These are phyloP conservation scores for Blastocystis sp. DNA, from an alignment of 352 stramenopile species.

Conservation along the genomic window DNA sequence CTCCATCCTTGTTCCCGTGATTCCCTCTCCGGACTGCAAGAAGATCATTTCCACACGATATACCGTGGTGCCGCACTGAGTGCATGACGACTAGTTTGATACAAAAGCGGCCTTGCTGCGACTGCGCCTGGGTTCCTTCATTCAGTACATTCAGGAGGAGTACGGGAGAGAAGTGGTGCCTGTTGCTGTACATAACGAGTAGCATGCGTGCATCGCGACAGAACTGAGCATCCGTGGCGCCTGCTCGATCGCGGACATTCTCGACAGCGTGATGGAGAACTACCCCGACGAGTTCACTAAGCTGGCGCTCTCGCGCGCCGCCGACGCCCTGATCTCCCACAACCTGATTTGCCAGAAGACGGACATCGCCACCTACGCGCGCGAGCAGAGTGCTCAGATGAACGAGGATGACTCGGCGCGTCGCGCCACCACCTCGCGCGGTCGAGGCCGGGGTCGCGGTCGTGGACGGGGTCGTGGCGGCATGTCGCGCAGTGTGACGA, in stretches of 20 bases:
- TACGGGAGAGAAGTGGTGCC: slow-evolving; percentile 16
- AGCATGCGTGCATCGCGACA: slow-evolving; percentile 26
- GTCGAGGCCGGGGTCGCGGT: neutral
- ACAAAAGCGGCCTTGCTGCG: slow-evolving; percentile 41
- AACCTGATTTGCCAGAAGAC: slow-evolving; percentile 50
- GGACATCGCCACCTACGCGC: slow-evolving; percentile 38
- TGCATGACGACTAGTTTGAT: slow-evolving; percentile 2
- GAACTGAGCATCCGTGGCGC: slow-evolving; percentile 36
- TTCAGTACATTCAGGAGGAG: slow-evolving; percentile 51
- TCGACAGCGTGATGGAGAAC: neutral
- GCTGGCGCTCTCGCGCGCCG: neutral
- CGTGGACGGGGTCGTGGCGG: neutral
- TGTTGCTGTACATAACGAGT: neutral
- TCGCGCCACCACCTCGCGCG: neutral
- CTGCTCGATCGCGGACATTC: slow-evolving; percentile 10
- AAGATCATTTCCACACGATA: slow-evolving; percentile 53
- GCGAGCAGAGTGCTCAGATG: neutral
- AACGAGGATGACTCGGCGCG: neutral
- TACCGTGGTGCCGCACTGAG: neutral
- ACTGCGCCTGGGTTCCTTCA: slow-evolving; percentile 37
- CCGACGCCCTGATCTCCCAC: slow-evolving; percentile 8
- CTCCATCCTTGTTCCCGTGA: slow-evolving; percentile 44
- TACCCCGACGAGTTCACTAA: slow-evolving; percentile 28
- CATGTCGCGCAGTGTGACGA: neutral
- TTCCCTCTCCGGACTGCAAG: slow-evolving; percentile 43